Conservation (phyloP, 1,139 yeast genomes). For the Yamadazyma jaroonii region DNA sequence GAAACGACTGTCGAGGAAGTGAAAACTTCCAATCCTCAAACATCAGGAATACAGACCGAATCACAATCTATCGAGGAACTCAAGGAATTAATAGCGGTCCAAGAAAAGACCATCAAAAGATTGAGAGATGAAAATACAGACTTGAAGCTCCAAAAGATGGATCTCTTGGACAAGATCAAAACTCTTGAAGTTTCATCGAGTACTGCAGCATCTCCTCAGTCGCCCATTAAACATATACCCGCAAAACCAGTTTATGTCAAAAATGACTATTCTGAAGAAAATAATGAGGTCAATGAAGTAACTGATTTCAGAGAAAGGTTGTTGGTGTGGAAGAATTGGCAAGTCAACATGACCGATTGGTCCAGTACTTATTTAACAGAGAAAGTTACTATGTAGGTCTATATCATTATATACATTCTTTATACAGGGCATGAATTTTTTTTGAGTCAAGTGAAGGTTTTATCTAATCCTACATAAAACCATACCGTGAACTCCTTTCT, state of each 20-base stretch:
- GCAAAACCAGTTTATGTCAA: slow-evolving; percentile 36
- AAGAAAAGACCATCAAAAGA: slow-evolving; percentile 35
- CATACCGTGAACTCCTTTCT: slow-evolving; percentile 69
- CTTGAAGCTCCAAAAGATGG: slow-evolving; percentile 45
- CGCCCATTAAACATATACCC: slow-evolving; percentile 18
- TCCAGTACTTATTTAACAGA: slow-evolving; percentile 30
- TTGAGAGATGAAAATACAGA: slow-evolving; percentile 46
- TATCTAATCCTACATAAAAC: slow-evolving; percentile 62
- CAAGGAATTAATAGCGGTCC: slow-evolving; percentile 24
- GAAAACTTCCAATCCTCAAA: neutral
- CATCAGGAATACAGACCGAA: neutral
- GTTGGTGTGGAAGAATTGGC: slow-evolving; percentile 79
- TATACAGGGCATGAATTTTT: neutral
- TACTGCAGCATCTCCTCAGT: slow-evolving; percentile 3
- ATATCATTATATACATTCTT: slow-evolving; percentile 13
- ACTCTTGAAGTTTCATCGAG: slow-evolving; percentile 21
- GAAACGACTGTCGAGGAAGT: slow-evolving; percentile 2
- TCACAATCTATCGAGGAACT: slow-evolving; percentile 13
- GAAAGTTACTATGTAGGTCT: slow-evolving; percentile 18
- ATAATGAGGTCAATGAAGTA: slow-evolving; percentile 22
- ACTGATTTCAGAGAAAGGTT: slow-evolving; percentile 42
- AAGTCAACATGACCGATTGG: slow-evolving; percentile 84
- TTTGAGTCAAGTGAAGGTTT: neutral
- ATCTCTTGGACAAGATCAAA: slow-evolving; percentile 34
- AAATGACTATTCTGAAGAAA: slow-evolving; percentile 37